Base-by-base conservation (phyloP, 345 rosid genomes). In the Murraya koenigii region DNA sequence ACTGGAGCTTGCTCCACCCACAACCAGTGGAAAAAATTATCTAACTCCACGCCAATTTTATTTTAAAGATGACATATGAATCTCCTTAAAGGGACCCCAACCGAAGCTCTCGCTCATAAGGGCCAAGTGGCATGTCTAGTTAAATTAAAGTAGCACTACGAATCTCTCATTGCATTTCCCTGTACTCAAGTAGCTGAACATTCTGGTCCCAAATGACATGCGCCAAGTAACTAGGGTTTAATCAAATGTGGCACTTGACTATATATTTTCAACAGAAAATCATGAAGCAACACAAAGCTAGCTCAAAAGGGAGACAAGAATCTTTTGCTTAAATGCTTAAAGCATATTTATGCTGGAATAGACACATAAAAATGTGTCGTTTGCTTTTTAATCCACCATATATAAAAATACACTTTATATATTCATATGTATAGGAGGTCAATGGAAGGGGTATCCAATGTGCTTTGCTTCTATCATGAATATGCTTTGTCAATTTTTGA, bases 361-460 rank as follows among this genome's bases (percentile, higher is more conserved):
- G 71, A 75, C 71, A n/a, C 19, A 61, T 39, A 28, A 14, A 60
- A 17, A 15, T 28, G 38, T 22, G 15, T 17, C 7, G 59, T 68
- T 63, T 75, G 61, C 77, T 75, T 63, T 75, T 62, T 19, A 61
- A 17, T 28, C 77, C 69, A 44, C 66, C 10, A 32, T n/a, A 32
- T n/a, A 10, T 25, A 13, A 30, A 44, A 25, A 30, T 26, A 38
- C 76, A 17, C 22, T 15, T 74, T 5, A 32, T 32, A 49, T 44
- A 39, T n/a, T n/a, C n/a, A n/a, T 28, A 73, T 20, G 13, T 15
- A 41, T 1, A 20, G 14, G 44, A 44, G 39, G 62, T 75, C 71
- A 75, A 49, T 64, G 69, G 35, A 20, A 75, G 26, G 26, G 61
- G 78, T 30, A 75, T 75, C 71, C 78, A 75, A 75, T 64, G 78